phyloP scores from a whole-genome alignment of 2,329 filamentous ascomycete genomes.

The Clonostachys chloroleuca region DNA sequence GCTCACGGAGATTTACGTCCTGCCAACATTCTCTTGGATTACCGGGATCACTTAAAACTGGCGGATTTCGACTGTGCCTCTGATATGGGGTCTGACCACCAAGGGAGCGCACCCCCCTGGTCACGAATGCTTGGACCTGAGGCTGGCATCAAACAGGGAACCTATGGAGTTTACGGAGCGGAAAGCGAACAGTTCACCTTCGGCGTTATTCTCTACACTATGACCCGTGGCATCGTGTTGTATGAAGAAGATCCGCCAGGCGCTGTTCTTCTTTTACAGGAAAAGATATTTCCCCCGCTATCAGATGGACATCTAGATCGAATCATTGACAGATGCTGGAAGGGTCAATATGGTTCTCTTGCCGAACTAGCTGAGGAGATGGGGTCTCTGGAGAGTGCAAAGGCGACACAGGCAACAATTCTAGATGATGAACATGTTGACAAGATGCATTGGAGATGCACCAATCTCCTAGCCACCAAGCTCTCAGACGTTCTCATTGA shows the following conservation, averaged over 20 bases:
- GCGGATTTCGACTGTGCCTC: conserved; percentile 4
- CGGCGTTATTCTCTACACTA: conserved; percentile 3
- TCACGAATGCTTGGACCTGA: neutral
- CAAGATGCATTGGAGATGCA: no score
- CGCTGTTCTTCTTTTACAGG: neutral
- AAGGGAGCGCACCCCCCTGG: conserved; percentile 2
- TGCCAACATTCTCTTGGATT: conserved; percentile 5
- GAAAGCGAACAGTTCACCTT: neutral
- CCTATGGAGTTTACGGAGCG: neutral
- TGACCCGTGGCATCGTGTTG: conserved; percentile 1
- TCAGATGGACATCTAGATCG: neutral
- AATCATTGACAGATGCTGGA: conserved; percentile 2
- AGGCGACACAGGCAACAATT: no score
- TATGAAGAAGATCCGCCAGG: conserved; percentile 1
- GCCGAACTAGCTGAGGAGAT: neutral
- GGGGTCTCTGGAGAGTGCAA: neutral
- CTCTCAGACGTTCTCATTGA: no score
- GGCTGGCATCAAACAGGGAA: conserved; percentile 1
- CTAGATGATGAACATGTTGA: no score
- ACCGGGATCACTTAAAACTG: conserved; percentile 5
- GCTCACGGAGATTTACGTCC: conserved; percentile 6
- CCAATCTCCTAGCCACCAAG: no score
- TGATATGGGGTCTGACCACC: conserved; percentile 1
- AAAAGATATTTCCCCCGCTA: conserved; percentile 1
- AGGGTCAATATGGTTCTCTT: conserved; percentile 1